phyloP scores from a whole-genome alignment of 177 flowering plant species.

The Vitis hybrid region DNA sequence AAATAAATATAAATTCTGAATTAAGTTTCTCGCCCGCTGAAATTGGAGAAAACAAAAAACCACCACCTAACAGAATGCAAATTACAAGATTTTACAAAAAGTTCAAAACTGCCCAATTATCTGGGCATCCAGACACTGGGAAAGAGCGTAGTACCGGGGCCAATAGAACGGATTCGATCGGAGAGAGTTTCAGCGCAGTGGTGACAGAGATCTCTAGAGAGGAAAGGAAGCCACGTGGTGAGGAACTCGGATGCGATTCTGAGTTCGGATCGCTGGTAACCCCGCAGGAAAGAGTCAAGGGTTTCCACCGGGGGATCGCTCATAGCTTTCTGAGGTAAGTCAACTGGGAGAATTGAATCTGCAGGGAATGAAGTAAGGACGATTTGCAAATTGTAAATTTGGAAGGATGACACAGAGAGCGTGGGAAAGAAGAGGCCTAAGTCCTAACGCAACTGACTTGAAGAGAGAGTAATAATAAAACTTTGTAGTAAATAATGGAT shows the following conservation, averaged over 20 bases:
- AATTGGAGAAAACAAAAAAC: background rate
- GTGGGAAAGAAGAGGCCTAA: background rate
- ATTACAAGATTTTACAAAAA: too few relatives aligned
- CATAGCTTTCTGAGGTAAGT: conserved; percentile 19
- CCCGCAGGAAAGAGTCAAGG: conserved; percentile 52
- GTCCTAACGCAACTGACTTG: too few relatives aligned
- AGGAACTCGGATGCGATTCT: conserved; percentile 72
- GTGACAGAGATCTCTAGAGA: conserved; percentile 64
- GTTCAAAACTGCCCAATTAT: too few relatives aligned
- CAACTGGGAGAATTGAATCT: background rate
- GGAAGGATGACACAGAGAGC: too few relatives aligned
- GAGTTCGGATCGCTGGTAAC: conserved; percentile 56
- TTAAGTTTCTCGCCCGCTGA: too few relatives aligned
- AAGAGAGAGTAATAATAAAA: background rate
- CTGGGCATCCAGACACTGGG: background rate
- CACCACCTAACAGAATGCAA: too few relatives aligned
- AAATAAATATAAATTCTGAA: background rate
- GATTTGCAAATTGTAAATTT: background rate
- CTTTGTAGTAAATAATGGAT: background rate
- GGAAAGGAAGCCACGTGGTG: conserved; percentile 73
- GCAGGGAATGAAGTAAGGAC: background rate
- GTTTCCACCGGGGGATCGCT: conserved; percentile 9
- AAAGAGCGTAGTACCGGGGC: conserved; percentile 29
- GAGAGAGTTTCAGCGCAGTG: conserved; percentile 48
- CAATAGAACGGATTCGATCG: conserved; percentile 56